These are phyloP conservation scores for Gaertneriomyces sp. DNA, from an alignment of 192 early-diverging fungal genomes.

Conservation along the genomic window DNA sequence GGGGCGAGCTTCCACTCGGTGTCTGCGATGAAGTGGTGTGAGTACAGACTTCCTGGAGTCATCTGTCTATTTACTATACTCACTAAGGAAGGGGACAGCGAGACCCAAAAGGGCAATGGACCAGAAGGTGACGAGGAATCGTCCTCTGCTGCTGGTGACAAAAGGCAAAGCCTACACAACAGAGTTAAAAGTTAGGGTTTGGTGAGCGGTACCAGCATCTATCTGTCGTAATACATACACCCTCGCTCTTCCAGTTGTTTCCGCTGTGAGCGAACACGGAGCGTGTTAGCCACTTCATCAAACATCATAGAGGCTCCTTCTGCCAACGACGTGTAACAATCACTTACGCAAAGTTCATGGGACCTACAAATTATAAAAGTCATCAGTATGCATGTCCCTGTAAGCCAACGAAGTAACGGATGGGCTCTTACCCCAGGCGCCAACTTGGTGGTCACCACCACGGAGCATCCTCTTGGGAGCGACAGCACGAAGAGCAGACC, in stretches of 20 bases:
- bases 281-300: background rate
- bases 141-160: conserved; percentile 19
- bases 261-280: conserved; percentile 8
- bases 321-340: background rate
- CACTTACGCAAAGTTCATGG: conserved; percentile 27
- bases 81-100: conserved; percentile 30
- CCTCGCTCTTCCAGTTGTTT: conserved; percentile 15
- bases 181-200: background rate
- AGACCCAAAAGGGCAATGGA: conserved; percentile 17
- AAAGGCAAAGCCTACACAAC: conserved; percentile 31
- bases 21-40: conserved; percentile 8
- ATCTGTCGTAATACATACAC: conserved; percentile 12
- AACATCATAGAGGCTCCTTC: background rate
- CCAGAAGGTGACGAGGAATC: conserved; percentile 30
- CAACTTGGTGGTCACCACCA: background rate
- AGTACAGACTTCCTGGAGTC: background rate
- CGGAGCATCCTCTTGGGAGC: background rate
- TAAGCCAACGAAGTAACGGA: background rate
- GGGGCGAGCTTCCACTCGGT: conserved; percentile 36
- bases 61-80: background rate
- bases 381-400: background rate
- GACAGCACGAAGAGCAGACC: background rate
- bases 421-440: background rate
- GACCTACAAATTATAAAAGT: background rate
- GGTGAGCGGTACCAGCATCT: background rate